Base-by-base conservation (phyloP, 23 red algal genomes). In the Cyanidiococcus yangmingshanensis region DNA sequence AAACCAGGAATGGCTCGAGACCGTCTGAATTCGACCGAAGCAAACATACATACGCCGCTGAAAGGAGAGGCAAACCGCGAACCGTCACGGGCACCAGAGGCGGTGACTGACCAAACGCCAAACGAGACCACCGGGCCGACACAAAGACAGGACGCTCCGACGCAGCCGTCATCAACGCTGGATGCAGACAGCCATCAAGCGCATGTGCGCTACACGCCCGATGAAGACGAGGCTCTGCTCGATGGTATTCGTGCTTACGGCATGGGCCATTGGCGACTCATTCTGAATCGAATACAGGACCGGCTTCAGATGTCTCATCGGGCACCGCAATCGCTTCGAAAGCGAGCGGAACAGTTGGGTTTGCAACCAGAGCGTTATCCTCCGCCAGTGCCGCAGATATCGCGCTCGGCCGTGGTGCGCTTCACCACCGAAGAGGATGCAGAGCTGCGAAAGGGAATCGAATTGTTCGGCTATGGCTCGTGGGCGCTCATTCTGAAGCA, bases 231-330 rank as follows among this genome's bases (percentile, higher is more conserved):
- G 32, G 63, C 63, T 3, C 63, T 71, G 32, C 63, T 71, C 12
- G 63, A 71, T 7, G 63, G 63, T 12, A 25, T 71, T 25, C 63
- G 32, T 12, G n/a, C 21, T 12, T 71, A 29, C 27, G 63, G 63
- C 63, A 30, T 71, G n/a, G 63, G 63, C 21, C 63, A 71, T 29
- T 71, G 63, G 63, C 21, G 32, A 71, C 63, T 71, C n/a, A 71
- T 71, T 29, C 32, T 71, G 63, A 25, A 71, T 32, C 63, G 63
- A 7, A 71, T 71, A 7, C n/a, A 35, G 63, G 21, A 25, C n/a
- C 63, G 63, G 21, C 63, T 71, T 7, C 63, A 71, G 21, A 7
- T 3, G 27, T 30, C 63, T 3, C 63, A 71, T 71, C 63, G 63
- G n/a, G 32, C 16, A 12, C 12, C 7, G 16, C 21, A 35, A 7